phyloP scores from a whole-genome alignment of 306 rosid genomes.

The Pterocarpus santalinus region DNA sequence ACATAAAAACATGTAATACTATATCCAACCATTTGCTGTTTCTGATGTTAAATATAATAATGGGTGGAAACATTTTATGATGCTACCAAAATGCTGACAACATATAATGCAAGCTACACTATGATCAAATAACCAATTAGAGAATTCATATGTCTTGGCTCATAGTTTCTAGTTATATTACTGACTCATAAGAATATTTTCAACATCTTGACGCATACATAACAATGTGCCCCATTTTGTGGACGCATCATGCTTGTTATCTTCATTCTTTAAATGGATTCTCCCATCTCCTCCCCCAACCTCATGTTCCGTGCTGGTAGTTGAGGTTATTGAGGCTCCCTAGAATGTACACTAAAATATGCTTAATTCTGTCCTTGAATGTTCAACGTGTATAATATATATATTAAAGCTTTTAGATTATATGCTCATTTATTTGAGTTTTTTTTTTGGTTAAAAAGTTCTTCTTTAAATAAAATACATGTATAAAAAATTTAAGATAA shows the following conservation, averaged over 20 bases:
- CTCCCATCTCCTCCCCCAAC: neutral
- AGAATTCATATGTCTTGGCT: neutral
- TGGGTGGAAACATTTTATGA: neutral
- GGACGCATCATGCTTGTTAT: neutral
- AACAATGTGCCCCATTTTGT: conserved; percentile 3
- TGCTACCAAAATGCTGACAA: conserved; percentile 1
- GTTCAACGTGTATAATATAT: neutral
- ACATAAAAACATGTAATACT: neutral
- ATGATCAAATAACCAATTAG: neutral
- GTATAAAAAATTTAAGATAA: too few relatives aligned
- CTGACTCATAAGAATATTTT: neutral
- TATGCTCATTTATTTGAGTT: neutral
- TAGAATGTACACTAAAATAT: neutral
- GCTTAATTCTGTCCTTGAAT: neutral
- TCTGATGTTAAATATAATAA: conserved; percentile 1
- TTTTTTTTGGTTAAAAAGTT: neutral
- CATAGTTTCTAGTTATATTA: neutral
- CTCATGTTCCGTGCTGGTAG: neutral
- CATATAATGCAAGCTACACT: neutral
- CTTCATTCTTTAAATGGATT: neutral
- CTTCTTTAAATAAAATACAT: neutral
- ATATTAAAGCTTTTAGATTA: neutral
- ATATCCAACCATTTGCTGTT: neutral
- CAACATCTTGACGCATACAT: neutral
- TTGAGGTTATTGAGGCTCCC: neutral